Evolutionary conservation across 2,329 filamentous ascomycete species (phyloP).

Genomic region (Neurospora sp.): DNA sequence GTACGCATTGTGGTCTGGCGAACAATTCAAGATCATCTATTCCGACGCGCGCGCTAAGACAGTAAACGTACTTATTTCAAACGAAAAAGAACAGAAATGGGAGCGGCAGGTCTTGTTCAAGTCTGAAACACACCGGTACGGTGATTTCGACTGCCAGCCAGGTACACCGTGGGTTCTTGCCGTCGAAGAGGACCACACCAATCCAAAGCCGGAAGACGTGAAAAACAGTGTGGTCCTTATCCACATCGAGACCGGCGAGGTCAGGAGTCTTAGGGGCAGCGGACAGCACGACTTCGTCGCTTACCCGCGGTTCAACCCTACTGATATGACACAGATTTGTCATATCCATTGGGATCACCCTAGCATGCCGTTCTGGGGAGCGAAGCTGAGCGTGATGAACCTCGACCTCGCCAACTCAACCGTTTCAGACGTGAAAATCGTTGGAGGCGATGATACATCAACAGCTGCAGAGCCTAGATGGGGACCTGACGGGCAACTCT

Average conservation of each 20-base stretch:
- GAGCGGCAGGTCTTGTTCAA: constrained; percentile 10
- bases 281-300: constrained; percentile 43
- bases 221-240: constrained; percentile 30
- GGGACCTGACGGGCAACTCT: constrained; percentile 37
- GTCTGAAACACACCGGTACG: constrained; percentile 29
- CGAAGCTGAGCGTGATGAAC: constrained; percentile 23
- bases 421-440: constrained; percentile 12
- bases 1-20: constrained; percentile 25
- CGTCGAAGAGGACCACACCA: constrained; percentile 39
- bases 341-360: constrained; percentile 48
- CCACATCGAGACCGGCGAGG: constrained; percentile 29
- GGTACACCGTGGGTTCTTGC: constrained; percentile 34
- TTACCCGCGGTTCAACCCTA: constrained; percentile 35
- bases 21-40: constrained; percentile 17
- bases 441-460: constrained; percentile 27
- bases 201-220: constrained; percentile 24
- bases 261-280: constrained; percentile 25
- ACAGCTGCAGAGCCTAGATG: constrained; percentile 36
- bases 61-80: constrained; percentile 31
- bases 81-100: neutral
- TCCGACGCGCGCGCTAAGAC: constrained; percentile 23
- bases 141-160: constrained; percentile 35
- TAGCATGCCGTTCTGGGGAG: constrained; percentile 40
- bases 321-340: constrained; percentile 32
- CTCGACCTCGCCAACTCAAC: neutral